Evolutionary conservation across 345 rosid species (phyloP), one percentile per base, ranked within the genome.

Genomic region (Pseudoturritis turrita): DNA sequence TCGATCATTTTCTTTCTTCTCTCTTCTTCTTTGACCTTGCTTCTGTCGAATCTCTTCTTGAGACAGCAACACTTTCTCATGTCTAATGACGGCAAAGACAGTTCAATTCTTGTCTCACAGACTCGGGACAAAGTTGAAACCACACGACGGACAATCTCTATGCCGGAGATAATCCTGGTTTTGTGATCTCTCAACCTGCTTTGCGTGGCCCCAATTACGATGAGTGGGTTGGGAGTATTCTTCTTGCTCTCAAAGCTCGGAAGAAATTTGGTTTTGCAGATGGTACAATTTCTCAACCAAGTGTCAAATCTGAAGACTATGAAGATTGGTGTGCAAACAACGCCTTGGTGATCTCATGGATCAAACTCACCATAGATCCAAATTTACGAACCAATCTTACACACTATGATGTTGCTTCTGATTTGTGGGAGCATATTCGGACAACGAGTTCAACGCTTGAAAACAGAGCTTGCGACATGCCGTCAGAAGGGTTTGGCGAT

Each of bases 281-380:
- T 2, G 61, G n/a, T 0, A 17, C 8, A 0, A 31, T 55, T 0
- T 0, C n/a, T 0, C 1, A 33, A 10, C 61, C 23, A 23, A 6
- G 33, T 23, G 25, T 23, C 25, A 23, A 25, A 0, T 53, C 9
- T 0, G 9, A 4, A 0, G n/a, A 17, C 0, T 18, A 10, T 11
- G 43, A 55, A 2, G 61, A 55, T 5, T 55, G 41, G 41, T 17
- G 23, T 1, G 41, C 61, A 0, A 55, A 55, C 0, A 55, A 55
- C 3, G 25, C 41, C 0, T 4, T 55, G n/a, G 43, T 55, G 2
- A 12, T 55, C 0, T 55, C 61, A 0, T 55, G 41, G 61, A 55
- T 55, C 0, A 55, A 55, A 1, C 61, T 33, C 2, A 55, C 9
- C 0, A 1, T 55, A 0, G 25, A 36, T 4, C 59, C 19, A 0